These are phyloP conservation scores for Globisporangium megalacanthum DNA, from an alignment of 352 stramenopile species.

Conservation along the genomic window DNA sequence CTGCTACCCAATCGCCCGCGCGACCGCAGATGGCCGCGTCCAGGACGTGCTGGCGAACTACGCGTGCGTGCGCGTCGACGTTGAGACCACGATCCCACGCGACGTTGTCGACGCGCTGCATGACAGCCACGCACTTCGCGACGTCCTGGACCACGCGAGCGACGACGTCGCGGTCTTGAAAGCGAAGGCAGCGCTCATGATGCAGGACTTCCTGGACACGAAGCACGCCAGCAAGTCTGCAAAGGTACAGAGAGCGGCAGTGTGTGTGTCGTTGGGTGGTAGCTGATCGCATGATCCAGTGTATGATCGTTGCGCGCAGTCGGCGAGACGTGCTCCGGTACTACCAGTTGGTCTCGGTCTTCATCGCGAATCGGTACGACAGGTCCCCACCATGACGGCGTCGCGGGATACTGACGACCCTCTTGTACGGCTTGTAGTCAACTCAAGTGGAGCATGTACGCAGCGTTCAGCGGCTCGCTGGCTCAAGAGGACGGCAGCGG, in stretches of 20 bases:
- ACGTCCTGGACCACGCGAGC: slow-evolving; percentile 57
- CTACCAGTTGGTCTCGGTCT: slow-evolving; percentile 54
- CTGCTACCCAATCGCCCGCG: slow-evolving; percentile 63
- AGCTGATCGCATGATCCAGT: slow-evolving; percentile 26
- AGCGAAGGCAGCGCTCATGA: slow-evolving; percentile 66
- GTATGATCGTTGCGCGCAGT: slow-evolving; percentile 78
- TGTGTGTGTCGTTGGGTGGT: background rate
- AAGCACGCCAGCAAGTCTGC: slow-evolving; percentile 18
- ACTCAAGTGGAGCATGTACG: slow-evolving; percentile 60
- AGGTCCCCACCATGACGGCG: background rate
- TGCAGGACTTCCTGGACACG: slow-evolving; percentile 50
- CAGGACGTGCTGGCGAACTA: slow-evolving; percentile 70
- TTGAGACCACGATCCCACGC: slow-evolving; percentile 52
- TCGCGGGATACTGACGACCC: too few species aligned
- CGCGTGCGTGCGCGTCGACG: slow-evolving; percentile 37
- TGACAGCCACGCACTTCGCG: slow-evolving; percentile 22
- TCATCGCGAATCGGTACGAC: slow-evolving; percentile 44
- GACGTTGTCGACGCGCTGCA: slow-evolving; percentile 29
- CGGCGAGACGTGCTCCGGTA: slow-evolving; percentile 78
- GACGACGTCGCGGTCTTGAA: slow-evolving; percentile 56
- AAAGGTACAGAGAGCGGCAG: slow-evolving; percentile 21
- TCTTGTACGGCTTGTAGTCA: slow-evolving; percentile 12
- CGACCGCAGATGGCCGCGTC: slow-evolving; percentile 45
- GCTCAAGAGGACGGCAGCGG: slow-evolving; percentile 12
- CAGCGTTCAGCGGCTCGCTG: slow-evolving; percentile 58